These are phyloP conservation scores for Clonostachys sp. DNA, from an alignment of 2,329 filamentous ascomycete species.

Conservation along the genomic window DNA sequence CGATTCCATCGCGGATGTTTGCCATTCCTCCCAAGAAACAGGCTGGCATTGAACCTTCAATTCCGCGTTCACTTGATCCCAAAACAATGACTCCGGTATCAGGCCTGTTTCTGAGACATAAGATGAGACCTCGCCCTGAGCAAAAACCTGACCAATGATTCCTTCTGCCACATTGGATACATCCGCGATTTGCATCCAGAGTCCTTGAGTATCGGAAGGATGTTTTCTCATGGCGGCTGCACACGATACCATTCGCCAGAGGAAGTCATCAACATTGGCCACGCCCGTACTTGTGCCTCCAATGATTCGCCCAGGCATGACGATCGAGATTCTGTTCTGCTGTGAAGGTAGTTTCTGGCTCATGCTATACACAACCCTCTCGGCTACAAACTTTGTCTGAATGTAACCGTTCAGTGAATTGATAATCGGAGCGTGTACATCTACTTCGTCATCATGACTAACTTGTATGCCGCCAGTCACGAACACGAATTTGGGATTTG, in stretches of 20 bases:
- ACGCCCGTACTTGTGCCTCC: constrained; percentile 9
- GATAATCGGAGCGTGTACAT: constrained; percentile 1
- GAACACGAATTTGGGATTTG: constrained; percentile 10
- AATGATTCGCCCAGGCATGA: constrained; percentile 14
- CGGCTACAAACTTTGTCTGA: constrained; percentile 14
- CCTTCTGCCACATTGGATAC: constrained; percentile 6
- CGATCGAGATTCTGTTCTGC: constrained; percentile 6
- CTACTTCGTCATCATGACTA: background rate
- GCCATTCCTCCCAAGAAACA: constrained; percentile 8
- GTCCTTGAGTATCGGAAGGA: constrained; percentile 3
- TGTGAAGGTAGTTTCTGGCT: background rate
- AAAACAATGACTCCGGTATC: constrained; percentile 9
- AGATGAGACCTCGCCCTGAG: background rate
- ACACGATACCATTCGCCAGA: constrained; percentile 10
- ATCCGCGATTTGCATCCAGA: constrained; percentile 10
- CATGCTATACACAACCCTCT: constrained; percentile 6
- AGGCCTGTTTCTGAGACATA: constrained; percentile 6
- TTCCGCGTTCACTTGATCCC: constrained; percentile 8
- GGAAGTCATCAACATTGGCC: constrained; percentile 13
- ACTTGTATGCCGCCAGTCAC: constrained; percentile 11
- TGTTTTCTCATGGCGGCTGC: constrained; percentile 6
- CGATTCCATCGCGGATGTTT: constrained; percentile 1
- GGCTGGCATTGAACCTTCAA: constrained; percentile 6
- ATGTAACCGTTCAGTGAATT: constrained; percentile 7
- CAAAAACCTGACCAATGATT: constrained; percentile 1